Evolutionary conservation across 2,329 filamentous ascomycete species (phyloP), one percentile per base, ranked within the genome.

Genomic region (Periconia macrospinosa): DNA sequence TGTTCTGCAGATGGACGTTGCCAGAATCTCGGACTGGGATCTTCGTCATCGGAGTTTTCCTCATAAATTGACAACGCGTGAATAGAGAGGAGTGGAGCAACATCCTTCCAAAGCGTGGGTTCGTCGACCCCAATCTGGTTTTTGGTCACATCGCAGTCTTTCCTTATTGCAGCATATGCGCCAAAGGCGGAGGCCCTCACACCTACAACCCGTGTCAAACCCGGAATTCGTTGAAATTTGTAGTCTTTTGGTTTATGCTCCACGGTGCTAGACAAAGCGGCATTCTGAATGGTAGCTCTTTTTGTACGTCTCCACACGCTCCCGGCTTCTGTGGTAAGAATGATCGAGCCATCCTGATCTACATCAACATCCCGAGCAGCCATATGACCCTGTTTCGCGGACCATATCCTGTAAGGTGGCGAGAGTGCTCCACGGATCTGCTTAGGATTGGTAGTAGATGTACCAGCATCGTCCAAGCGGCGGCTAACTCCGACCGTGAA

Each of bases 251-350:
- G 83, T 63, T 86, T 89, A 33, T 82, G 79, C 19, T 86, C 85
- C 1, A 76, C 73, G 1, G 73, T 73, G 3, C 76, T 78, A 13
- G 76, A 73, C 1, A 79, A 77, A 30, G 67, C 79, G 0, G 84
- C 80, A 60, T 88, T 86, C 65, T 96, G 95, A 47, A 89, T 86
- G 59, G 93, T 96, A 23, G 84, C 81, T 56, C 94, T 85, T 67
- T 91, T 91, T 48, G 94, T 86, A 54, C 93, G 88, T 61, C 87
- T 87, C 93, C 93, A 99, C 0, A 97, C 93, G 45, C 91, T 93
- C 2, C 94, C 94, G 41, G 92, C 93, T 55, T 92, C 84, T 0
- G 94, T 99, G 60, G 91, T 93, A 57, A 99, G 86, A 51, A 99
- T 95, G 60, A 99, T 91, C 0, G 92, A 96, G 2, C 92, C 94